Base-by-base conservation (phyloP, 345 rosid species). In the Brassica juncea region DNA sequence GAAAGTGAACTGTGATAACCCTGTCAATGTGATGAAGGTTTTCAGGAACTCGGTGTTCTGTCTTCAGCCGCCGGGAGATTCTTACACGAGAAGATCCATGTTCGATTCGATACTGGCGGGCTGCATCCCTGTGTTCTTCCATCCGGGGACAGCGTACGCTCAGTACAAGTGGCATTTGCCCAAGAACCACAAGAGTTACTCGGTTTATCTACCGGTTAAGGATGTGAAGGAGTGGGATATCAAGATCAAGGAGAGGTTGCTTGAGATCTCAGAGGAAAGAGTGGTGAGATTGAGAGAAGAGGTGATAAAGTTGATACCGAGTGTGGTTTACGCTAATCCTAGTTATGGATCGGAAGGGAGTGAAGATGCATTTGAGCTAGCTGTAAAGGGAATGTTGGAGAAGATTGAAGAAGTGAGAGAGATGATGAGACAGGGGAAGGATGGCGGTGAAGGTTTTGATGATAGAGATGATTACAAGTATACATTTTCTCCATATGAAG, bases 31-130 rank as follows among this genome's bases (percentile, higher is more conserved):
- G 7, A 86, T 89, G 89, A 81, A 76, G 25, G 86, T 86, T 0
- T 84, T 88, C 44, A 84, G 77, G 68, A 86, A 78, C 76, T 89
- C 93, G 0, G 87, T 88, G 71, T 89, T 87, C 62, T 89, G 93
- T 84, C 82, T 89, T 66, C 91, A 89, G 82, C 93, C 93, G 1
- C 78, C 81, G 2, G 93, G 93, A 2, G 93, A 89, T 80, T 89
- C 93, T 35, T 89, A 89, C 82, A 88, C 93, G 0, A 81, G 93
- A 52, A 70, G 90, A 49, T 89, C 91, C 1, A 80, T 86, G 39
- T 88, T 89, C n/a, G 93, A 89, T 61, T 79, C 93, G 3, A 87
- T 89, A 27, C 54, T 87, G 27, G 89, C 91, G 1, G 93, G 91
- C 1, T 87, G 91, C 76, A 87, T 89, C 44, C 93, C 91, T 0